Evolutionary conservation across 1,284 basidiomycete species (phyloP).

Genomic region (Malassezia caprae): DNA sequence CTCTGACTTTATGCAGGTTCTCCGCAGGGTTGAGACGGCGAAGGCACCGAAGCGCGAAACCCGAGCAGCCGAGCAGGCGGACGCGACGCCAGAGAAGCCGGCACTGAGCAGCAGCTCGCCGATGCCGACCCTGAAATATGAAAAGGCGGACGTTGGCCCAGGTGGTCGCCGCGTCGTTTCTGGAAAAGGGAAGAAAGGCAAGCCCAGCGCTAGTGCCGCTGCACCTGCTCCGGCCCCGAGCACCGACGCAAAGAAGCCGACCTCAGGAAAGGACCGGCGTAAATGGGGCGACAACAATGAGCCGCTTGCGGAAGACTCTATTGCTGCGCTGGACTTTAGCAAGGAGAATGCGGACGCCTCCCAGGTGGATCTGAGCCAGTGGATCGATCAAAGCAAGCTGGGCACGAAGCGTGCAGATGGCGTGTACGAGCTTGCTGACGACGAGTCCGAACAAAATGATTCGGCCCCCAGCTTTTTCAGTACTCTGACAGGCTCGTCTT

Average conservation of each 20-base stretch:
- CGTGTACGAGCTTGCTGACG: constrained; percentile 81
- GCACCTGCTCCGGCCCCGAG: constrained; percentile 36
- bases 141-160: constrained; percentile 51
- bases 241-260: constrained; percentile 51
- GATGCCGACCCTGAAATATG: not conserved
- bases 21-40: constrained; percentile 50
- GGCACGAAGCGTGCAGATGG: constrained; percentile 72
- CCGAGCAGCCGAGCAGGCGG: not conserved
- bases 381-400: constrained; percentile 59
- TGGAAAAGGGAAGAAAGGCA: constrained; percentile 51
- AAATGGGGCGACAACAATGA: constrained; percentile 69
- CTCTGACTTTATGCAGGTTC: constrained; percentile 63
- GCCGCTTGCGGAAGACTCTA: constrained; percentile 62
- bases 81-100: not conserved
- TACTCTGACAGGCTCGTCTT: constrained; percentile 13
- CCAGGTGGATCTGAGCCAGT: constrained; percentile 49
- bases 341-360: constrained; percentile 55
- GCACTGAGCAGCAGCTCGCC: not conserved
- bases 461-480: constrained; percentile 13
- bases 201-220: constrained; percentile 51
- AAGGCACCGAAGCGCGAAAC: not conserved
- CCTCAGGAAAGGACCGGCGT: constrained; percentile 65
- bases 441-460: constrained; percentile 53
- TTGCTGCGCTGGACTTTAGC: constrained; percentile 76
- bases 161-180: constrained; percentile 53